Evolutionary conservation across 73 alveolate genomes (phyloP), one percentile per base, ranked within the genome.

Genomic region (Paramecium octaurelia): DNA sequence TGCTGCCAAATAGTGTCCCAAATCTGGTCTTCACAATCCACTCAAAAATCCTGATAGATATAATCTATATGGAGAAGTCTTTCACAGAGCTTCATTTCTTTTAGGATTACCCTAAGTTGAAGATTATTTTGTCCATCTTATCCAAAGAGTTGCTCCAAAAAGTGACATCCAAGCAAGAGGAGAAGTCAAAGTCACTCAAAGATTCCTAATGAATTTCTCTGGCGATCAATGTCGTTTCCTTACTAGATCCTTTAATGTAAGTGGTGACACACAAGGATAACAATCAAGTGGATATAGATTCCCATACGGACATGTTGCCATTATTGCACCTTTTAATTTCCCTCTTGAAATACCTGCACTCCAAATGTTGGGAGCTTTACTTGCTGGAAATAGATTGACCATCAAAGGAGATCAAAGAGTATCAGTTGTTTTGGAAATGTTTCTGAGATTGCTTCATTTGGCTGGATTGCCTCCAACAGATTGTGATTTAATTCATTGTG

Each of bases 11-110:
- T 24, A 44, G 40, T 6, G 96, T 86, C 97, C 99, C 5, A 95
- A 93, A 92, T 50, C 96, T 4, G 99, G 99, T 24, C 97, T 96
- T 11, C 99, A 97, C 93, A 97, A 97, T 75, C 99, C 99, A 23
- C 91, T 97, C 90, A 94, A 93, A 92, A 95, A 96, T 92, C 97
- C 97, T 69, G 98, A 96, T 86, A 94, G 99, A 93, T 97, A 97
- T 77, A 92, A 93, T 38, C 92, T 94, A 94, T 96, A 94, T 18
- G 99, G 98, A 18, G 97, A 95, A 70, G 97, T 97, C 23, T 89
- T 95, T 83, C 95, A 94, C 68, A 95, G 93, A 29, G 97, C 94
- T 4, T 98, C 97, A 8, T 93, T 85, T 14, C 71, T 88, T 35
- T 58, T 97, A 91, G 90, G 93, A 57, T 96, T 95, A 36, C 95